These are phyloP conservation scores for Mercurialis annua DNA, from an alignment of 345 rosid species.

Conservation along the genomic window DNA sequence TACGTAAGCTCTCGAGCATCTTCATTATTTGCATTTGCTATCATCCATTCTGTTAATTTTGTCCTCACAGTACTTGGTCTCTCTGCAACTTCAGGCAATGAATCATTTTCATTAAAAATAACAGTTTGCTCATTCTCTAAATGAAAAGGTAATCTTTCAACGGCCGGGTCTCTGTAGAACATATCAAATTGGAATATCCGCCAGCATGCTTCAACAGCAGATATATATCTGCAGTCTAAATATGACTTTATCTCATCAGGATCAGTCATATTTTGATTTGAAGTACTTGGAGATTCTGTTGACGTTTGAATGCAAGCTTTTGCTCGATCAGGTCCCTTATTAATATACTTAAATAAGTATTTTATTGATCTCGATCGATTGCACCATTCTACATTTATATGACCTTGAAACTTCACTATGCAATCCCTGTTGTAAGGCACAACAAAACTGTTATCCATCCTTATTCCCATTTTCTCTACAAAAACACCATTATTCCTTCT, in stretches of 20 bases:
- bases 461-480: neutral
- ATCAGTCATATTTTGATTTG: too few species aligned
- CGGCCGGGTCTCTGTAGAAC: neutral
- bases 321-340: neutral
- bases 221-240: constrained; percentile 15
- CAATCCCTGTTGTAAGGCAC: neutral
- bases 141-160: constrained; percentile 1
- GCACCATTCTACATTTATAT: constrained; percentile 9
- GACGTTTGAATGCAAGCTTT: neutral
- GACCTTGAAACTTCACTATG: neutral
- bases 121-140: neutral
- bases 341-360: constrained; percentile 5
- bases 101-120: neutral
- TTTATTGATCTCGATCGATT: neutral
- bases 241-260: constrained; percentile 1
- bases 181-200: constrained; percentile 15
- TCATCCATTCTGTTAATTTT: constrained; percentile 13
- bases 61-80: neutral
- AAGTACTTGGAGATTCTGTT: too few species aligned
- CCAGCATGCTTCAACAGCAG: constrained; percentile 10
- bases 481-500: neutral
- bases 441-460: constrained; percentile 11
- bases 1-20: neutral
- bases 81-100: neutral
- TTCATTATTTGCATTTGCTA: neutral